These are phyloP conservation scores for Tephrocybe sp. DNA, from an alignment of 768 basidiomycete species.

Conservation along the genomic window DNA sequence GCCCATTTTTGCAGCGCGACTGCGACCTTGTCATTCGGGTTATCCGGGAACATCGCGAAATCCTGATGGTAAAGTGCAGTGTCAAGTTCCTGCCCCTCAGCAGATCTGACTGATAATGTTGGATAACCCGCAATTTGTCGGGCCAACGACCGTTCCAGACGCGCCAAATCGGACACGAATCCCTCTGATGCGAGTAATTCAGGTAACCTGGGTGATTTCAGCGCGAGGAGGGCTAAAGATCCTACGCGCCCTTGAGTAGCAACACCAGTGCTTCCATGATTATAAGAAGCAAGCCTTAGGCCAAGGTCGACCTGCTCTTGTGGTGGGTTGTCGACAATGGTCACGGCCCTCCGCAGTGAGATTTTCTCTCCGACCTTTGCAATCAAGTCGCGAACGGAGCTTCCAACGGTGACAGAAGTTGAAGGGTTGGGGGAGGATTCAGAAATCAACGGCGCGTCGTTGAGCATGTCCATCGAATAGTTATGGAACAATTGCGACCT, in stretches of 20 bases:
- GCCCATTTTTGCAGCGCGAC: slow-evolving; percentile 44
- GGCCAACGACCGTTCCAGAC: slow-evolving; percentile 73
- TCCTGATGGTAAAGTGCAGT: slow-evolving; percentile 70
- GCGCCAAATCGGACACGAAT: slow-evolving; percentile 58
- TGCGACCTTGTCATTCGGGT: slow-evolving; percentile 42
- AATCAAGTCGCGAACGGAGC: slow-evolving; percentile 67
- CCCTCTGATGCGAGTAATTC: slow-evolving; percentile 41
- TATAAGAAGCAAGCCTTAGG: slow-evolving; percentile 54
- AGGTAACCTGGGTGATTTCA: slow-evolving; percentile 49
- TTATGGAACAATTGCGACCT: slow-evolving; percentile 38
- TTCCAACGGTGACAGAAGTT: slow-evolving; percentile 50
- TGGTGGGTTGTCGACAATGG: slow-evolving; percentile 39
- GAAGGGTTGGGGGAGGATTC: slow-evolving; percentile 31
- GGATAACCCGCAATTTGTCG: slow-evolving; percentile 86
- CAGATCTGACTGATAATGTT: slow-evolving; percentile 47
- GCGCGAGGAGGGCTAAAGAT: slow-evolving; percentile 52
- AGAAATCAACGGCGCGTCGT: slow-evolving; percentile 68
- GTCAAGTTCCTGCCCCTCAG: slow-evolving; percentile 34
- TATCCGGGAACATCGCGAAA: slow-evolving; percentile 73
- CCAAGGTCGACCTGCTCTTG: slow-evolving; percentile 36
- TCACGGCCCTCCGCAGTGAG: slow-evolving; percentile 58
- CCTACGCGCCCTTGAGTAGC: slow-evolving; percentile 59
- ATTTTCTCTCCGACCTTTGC: slow-evolving; percentile 83
- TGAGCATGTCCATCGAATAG: slow-evolving; percentile 48
- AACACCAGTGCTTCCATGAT: slow-evolving; percentile 55